Base-by-base conservation (phyloP, 441 rosid genomes). In the Rhodomyrtus psidioides region DNA sequence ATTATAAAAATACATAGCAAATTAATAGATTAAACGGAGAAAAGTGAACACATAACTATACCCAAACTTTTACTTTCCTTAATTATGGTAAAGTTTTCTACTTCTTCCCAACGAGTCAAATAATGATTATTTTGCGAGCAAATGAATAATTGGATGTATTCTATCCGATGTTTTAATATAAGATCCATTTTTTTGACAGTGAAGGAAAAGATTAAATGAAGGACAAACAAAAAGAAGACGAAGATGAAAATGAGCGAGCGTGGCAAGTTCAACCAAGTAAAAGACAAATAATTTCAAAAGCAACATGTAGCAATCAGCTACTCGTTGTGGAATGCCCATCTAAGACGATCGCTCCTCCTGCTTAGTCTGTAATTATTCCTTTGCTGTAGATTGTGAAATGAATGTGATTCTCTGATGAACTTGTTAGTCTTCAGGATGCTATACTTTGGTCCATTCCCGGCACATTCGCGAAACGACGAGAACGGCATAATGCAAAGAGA, bases 21-120 rank as follows among this genome's bases (percentile, higher is more conserved):
- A 34, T 39, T 70, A 5, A 7, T 21, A 0, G 21, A 70, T 70
- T 1, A 34, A 14, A 1, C 9, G 0, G 44, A 34, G n/a, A 6
- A 21, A 12, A 1, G 5, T 0, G 44, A 70, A 3, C 4, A 3
- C 49, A 39, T 70, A 21, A 39, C 23, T 5, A 0, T 7, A 21
- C 12, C 7, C 1, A 14, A 70, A 34, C 23, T 21, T 70, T 21
- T 34, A 34, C 19, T 34, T 9, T 0, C 15, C 24, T 19, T 21
- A 39, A 21, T 39, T 39, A 34, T 1, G 49, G 23, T 19, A 1
- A 21, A 70, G 49, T 65, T 19, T 65, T 65, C 0, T 21, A 34
- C 7, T 70, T 70, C 49, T 39, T 39, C 15, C n/a, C 49, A 70
- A 21, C 16, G 21, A 70, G 49, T 30, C 14, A 30, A 34, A 62